These are phyloP conservation scores for Aspergillus ostianus DNA, from an alignment of 495 filamentous ascomycete genomes.

Conservation along the genomic window DNA sequence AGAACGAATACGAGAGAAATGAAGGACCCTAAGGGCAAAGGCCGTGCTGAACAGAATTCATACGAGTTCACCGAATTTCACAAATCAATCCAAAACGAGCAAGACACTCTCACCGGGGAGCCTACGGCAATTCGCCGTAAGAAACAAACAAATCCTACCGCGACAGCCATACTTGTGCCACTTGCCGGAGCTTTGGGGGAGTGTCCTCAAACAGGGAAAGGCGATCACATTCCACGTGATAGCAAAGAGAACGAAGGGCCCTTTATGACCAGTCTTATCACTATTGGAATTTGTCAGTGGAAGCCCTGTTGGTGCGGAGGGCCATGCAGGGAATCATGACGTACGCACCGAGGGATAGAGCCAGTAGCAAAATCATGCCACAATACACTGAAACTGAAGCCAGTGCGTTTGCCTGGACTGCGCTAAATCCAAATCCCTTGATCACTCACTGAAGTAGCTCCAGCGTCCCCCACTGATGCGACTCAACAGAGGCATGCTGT, in stretches of 20 bases:
- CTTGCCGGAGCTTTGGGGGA: constrained; percentile 13
- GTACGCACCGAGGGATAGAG: constrained; percentile 39
- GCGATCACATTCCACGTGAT: constrained; percentile 49
- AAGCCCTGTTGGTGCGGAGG: neutral
- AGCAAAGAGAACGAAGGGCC: constrained; percentile 37
- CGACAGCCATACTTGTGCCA: constrained; percentile 49
- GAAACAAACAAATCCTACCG: too few relatives aligned
- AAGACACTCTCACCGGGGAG: too few relatives aligned
- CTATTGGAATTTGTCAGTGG: constrained; percentile 23
- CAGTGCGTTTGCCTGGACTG: constrained; percentile 49
- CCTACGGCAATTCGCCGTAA: too few relatives aligned
- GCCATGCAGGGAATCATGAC: constrained; percentile 15
- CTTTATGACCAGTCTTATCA: constrained; percentile 44
- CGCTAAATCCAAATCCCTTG: constrained; percentile 43
- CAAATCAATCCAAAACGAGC: too few relatives aligned
- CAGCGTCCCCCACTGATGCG: constrained; percentile 28
- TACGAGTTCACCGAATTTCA: too few relatives aligned
- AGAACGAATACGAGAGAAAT: too few relatives aligned
- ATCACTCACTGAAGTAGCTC: constrained; percentile 47
- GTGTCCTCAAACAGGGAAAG: constrained; percentile 32
- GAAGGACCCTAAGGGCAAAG: too few relatives aligned
- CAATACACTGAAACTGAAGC: constrained; percentile 50
- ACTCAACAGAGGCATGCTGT: constrained; percentile 43
- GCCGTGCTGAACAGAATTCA: too few relatives aligned
- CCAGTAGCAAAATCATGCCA: constrained; percentile 39